phyloP scores from a whole-genome alignment of 306 rosid species.

The Geum urbanum region DNA sequence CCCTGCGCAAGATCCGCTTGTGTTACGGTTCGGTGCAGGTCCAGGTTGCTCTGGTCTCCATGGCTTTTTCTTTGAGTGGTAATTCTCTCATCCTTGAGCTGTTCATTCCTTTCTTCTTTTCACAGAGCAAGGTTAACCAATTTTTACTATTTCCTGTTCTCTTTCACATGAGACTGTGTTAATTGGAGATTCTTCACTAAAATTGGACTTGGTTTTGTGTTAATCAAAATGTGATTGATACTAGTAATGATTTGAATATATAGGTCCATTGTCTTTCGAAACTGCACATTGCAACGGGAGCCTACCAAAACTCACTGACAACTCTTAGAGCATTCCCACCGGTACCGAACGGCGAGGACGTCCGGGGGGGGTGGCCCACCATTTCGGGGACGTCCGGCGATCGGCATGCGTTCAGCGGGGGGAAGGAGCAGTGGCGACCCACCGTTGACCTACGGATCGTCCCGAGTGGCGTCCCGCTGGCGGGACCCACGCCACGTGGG shows the following conservation, averaged over 20 bases:
- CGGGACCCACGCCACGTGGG: too few species aligned
- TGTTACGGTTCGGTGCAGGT: constrained; percentile 11
- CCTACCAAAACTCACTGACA: constrained; percentile 19
- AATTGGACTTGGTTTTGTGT: not conserved
- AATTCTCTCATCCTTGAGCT: not conserved
- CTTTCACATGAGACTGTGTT: not conserved
- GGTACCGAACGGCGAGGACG: too few species aligned
- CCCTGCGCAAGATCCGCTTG: constrained; percentile 20
- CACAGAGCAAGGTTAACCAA: not conserved
- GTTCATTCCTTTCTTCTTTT: not conserved
- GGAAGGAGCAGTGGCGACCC: too few species aligned
- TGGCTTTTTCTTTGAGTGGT: constrained; percentile 19
- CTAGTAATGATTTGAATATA: not conserved
- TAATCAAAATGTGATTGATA: not conserved
- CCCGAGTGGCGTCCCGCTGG: too few species aligned
- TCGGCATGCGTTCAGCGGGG: too few species aligned
- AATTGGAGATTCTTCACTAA: not conserved
- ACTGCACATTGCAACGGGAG: constrained; percentile 22
- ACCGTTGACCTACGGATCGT: too few species aligned
- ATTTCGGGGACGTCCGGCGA: too few species aligned
- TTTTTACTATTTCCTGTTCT: not conserved
- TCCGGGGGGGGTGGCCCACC: too few species aligned
- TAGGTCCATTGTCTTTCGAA: constrained; percentile 19
- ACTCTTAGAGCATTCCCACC: too few species aligned
- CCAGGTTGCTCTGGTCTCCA: constrained; percentile 21